These are phyloP conservation scores for Thraustochytrium sp. DNA, from an alignment of 352 stramenopile species.

Conservation along the genomic window DNA sequence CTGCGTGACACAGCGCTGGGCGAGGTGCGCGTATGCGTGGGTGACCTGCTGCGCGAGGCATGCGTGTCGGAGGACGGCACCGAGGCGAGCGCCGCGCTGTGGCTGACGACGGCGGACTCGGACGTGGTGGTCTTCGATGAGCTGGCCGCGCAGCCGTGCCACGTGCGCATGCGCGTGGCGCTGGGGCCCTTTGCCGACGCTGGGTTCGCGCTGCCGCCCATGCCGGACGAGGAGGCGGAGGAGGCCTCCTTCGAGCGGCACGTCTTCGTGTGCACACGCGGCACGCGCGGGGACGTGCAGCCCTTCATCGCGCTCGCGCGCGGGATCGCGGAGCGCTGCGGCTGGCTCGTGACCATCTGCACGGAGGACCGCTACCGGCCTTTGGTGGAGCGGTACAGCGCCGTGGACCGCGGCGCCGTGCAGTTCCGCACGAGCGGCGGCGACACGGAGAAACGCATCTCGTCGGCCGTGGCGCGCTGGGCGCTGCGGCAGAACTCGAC, in stretches of 20 bases:
- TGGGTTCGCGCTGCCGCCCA: background rate
- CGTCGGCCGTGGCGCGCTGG: conserved; percentile 7
- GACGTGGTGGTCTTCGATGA: background rate
- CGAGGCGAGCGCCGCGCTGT: background rate
- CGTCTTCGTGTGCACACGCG: conserved; percentile 19
- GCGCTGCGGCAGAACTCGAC: conserved; percentile 37
- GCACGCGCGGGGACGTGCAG: conserved; percentile 39
- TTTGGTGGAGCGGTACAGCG: conserved; percentile 39
- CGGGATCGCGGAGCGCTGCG: background rate
- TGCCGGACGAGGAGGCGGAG: background rate
- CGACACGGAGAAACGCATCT: conserved; percentile 46
- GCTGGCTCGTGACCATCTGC: conserved; percentile 33
- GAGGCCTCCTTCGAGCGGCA: background rate
- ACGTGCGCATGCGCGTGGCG: no score
- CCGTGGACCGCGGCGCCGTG: background rate
- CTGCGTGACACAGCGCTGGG: background rate
- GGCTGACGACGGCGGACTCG: background rate
- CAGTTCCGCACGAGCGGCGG: conserved; percentile 41
- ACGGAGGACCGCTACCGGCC: conserved; percentile 40
- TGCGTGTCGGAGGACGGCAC: background rate
- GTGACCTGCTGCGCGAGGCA: background rate
- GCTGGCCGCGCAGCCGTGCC: background rate
- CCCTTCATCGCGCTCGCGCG: conserved; percentile 43
- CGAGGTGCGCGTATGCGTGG: background rate
- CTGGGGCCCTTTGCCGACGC: background rate